Conservation (phyloP, 352 stramenopile genomes). For the Peronospora belbahrii region DNA sequence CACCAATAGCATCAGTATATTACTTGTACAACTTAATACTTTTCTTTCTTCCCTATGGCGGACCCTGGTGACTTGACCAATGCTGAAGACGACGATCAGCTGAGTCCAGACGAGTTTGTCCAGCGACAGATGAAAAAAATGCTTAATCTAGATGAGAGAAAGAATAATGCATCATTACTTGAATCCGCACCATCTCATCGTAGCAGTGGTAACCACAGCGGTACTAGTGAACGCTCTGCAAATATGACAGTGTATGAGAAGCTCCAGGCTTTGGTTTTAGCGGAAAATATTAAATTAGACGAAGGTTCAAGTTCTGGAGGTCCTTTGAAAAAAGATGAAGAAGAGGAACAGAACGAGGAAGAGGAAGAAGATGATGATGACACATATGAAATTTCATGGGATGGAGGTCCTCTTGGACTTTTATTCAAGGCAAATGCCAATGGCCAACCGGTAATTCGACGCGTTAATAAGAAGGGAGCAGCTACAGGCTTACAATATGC, state of each 20-base stretch:
- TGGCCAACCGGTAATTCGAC: conserved; percentile 54
- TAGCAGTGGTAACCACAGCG: conserved; percentile 24
- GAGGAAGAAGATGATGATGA: conserved; percentile 61
- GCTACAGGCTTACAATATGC: conserved; percentile 53
- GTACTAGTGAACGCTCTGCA: conserved; percentile 11
- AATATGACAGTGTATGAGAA: conserved; percentile 41
- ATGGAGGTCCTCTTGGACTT: conserved; percentile 52
- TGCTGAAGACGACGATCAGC: conserved; percentile 44
- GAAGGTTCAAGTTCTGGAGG: conserved; percentile 6
- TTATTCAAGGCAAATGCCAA: conserved; percentile 58
- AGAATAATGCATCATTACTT: conserved; percentile 12
- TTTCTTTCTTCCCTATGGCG: conserved; percentile 5
- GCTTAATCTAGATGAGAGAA: conserved; percentile 28
- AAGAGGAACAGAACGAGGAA: conserved; percentile 58
- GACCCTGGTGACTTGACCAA: conserved; percentile 24
- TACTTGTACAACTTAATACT: not conserved
- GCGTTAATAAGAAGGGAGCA: conserved; percentile 65
- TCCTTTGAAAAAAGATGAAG: not conserved
- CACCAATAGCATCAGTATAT: no score
- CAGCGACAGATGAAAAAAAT: conserved; percentile 46
- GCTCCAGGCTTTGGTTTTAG: conserved; percentile 44
- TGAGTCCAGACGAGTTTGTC: conserved; percentile 43
- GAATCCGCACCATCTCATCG: conserved; percentile 19
- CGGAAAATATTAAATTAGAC: conserved; percentile 36
- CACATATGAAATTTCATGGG: conserved; percentile 64